phyloP scores from a whole-genome alignment of 73 alveolate genomes.

The Symbiodinium pilosum region DNA sequence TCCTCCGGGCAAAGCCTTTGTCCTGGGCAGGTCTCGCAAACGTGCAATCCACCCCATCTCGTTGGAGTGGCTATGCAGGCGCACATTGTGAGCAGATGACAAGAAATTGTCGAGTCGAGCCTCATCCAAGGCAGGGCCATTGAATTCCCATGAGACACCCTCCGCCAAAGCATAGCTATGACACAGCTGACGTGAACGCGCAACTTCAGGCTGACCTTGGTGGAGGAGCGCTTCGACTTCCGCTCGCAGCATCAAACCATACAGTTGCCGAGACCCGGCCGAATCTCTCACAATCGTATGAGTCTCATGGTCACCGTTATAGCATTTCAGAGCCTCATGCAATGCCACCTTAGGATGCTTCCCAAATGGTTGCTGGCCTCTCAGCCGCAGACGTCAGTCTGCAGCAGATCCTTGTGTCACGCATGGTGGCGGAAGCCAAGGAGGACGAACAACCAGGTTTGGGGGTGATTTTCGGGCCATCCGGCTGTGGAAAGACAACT shows the following conservation, averaged over 20 bases:
- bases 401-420: not conserved
- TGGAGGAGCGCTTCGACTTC: slow-evolving; percentile 8
- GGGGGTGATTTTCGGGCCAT: not conserved
- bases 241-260: not conserved
- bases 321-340: not conserved
- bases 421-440: not conserved
- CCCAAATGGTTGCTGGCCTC: not conserved
- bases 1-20: not conserved
- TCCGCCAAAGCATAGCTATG: no score
- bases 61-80: not conserved
- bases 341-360: not conserved
- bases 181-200: no score
- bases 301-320: no score
- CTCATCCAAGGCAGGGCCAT: not conserved
- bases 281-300: no score
- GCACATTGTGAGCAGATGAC: not conserved
- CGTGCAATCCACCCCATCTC: no score
- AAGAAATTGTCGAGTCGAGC: not conserved
- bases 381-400: not conserved
- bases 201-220: not conserved
- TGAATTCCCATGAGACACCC: no score
- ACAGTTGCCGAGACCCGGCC: not conserved
- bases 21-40: no score
- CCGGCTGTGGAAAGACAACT: not conserved
- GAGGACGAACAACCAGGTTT: not conserved